Base-by-base conservation (phyloP, 1,284 basidiomycete species). In the Rhodotorula sp. region DNA sequence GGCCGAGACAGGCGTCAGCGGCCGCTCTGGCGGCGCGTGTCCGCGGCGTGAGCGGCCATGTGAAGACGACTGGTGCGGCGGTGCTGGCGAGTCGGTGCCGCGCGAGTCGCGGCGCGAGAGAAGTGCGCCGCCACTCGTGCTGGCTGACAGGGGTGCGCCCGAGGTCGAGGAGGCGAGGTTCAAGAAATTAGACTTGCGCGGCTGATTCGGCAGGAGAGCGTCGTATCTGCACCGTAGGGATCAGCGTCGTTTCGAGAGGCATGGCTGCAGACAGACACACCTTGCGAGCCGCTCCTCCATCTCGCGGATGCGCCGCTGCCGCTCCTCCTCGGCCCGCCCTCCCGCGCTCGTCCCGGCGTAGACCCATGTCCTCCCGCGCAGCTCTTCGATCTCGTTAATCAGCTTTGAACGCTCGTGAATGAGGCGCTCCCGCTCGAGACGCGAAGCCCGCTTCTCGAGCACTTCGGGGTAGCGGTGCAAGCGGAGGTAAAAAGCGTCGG, bases 351-450 rank as follows among this genome's bases (percentile, higher is more conserved):
- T 67, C 1, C 70, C 71, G 5, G 59, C 44, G 52, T 75, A 73
- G 7, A 77, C 67, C 71, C 73, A 70, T 2, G 69, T 60, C 8
- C 75, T 23, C 0, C 71, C 69, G 2, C 66, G 46, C 42, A 79
- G 61, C 46, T 76, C 75, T 54, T 79, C 78, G 25, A 78, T 45
- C 57, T 74, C 71, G 50, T 58, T 48, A 27, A 75, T 74, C 23
- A 79, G 74, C 55, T 77, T 77, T 12, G 71, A 73, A 8, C 78
- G 72, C 62, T 80, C 79, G 55, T 77, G 76, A 21, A 78, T 72
- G 34, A 80, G 68, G 10, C 77, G 72, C 50, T 80, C 79, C 42
- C 75, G 68, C 59, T 80, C 79, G 34, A 79, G 68, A 46, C 77
- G 72, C 17, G 77, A 73, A 0, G 74, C 75, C 25, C 77, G 72